Base-by-base conservation (phyloP, 1,139 yeast species). In the Pneumocystis wakefieldiae region DNA sequence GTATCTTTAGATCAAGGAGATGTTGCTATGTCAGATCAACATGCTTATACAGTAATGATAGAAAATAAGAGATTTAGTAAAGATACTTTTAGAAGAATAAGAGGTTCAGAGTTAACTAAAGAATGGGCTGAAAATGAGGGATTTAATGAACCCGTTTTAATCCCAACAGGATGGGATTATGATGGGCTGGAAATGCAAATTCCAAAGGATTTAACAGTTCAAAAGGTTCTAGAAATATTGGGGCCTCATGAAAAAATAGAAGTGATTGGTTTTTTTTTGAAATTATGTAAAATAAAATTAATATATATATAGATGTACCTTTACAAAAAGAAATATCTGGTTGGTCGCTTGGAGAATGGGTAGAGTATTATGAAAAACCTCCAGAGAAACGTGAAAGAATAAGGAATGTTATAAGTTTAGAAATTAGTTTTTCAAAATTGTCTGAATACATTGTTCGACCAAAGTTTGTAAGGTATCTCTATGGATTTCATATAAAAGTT, bases 1-100 rank as follows among this genome's bases (percentile, higher is more conserved):
- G 84, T 83, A 10, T 95, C 96, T 0, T 75, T 90, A 68, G 82
- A 90, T 70, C 86, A 83, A 62, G 95, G 96, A 1, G 87, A 84
- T 53, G 78, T 83, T n/a, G 79, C 83, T 38, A 81, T 81, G 65
- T 78, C 82, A 66, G 76, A 82, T 61, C 74, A 76, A 57, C 91
- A 86, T 71, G 87, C 88, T 4, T 90, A 86, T 72, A 80, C 83
- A 12, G 73, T 72, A 10, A 65, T 70, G 28, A 78, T 82, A 65
- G 67, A 72, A 57, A 55, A 60, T 36, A 62, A 65, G 15, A 28
- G 48, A 12, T 68, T 68, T 57, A 60, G 66, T 19, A 48, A 61
- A 10, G 65, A 66, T 39, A 62, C 71, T 19, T 67, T 72, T 41
- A 63, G 61, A 35, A 68, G 68, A 14, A 65, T 77, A 12, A 63